Percentiles rank a stretch among this genome's conserved stretches.
Conservation (phyloP, 2,329 filamentous ascomycete genomes). For the Westerdykella sp. region DNA sequence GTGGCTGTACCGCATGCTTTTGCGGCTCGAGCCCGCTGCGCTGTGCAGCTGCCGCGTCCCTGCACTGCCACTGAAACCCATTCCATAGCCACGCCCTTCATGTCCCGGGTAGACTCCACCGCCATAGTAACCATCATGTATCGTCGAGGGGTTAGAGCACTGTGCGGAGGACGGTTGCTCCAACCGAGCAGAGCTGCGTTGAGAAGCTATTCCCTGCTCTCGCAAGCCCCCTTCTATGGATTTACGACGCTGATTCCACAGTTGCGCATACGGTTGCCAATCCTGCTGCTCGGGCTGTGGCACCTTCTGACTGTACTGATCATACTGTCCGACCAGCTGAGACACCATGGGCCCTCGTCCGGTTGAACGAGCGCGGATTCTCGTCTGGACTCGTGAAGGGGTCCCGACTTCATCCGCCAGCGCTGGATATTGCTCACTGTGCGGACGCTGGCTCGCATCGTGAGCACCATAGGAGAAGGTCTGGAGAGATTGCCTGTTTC, state of each 20-base stretch:
- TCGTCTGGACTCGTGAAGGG: not conserved
- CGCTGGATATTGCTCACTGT: constrained; percentile 4
- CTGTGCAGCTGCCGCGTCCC: constrained; percentile 27
- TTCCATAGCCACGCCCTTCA: constrained; percentile 24
- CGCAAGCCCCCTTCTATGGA: constrained; percentile 24
- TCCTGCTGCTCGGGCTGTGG: constrained; percentile 4
- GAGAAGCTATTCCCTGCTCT: constrained; percentile 6
- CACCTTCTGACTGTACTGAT: constrained; percentile 6
- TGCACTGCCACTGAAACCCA: constrained; percentile 29
- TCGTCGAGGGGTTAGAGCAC: constrained; percentile 2
- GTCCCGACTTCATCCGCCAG: not conserved
- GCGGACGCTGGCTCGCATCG: constrained; percentile 3
- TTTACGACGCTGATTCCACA: constrained; percentile 27
- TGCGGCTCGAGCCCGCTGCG: constrained; percentile 15
- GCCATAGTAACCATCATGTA: constrained; percentile 27
- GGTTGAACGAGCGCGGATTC: constrained; percentile 9
- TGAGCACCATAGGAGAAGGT: not conserved
- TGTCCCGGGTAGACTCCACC: constrained; percentile 35
- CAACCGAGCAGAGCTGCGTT: constrained; percentile 5
- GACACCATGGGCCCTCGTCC: constrained; percentile 15
- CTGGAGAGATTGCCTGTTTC: not conserved
- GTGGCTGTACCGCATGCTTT: constrained; percentile 25
- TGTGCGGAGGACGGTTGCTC: constrained; percentile 6
- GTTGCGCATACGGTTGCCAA: constrained; percentile 23
- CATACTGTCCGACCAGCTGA: constrained; percentile 14